These are phyloP conservation scores for Chaetothyriales sp. DNA, from an alignment of 2,329 filamentous ascomycete species.

Conservation along the genomic window DNA sequence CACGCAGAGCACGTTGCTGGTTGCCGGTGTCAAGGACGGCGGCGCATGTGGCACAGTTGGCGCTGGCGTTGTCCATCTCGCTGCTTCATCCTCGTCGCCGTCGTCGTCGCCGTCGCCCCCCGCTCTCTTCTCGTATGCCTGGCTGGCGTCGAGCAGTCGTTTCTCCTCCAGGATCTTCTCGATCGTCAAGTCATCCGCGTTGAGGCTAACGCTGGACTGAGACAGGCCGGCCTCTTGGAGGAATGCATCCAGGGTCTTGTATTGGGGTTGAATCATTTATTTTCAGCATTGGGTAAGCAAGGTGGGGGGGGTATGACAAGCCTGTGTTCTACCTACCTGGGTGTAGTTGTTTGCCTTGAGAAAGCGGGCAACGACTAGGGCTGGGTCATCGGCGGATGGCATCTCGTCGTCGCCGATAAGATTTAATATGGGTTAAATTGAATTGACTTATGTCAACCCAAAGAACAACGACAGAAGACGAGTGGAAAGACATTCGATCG, in stretches of 20 bases:
- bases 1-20: constrained; percentile 17
- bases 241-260: constrained; percentile 42
- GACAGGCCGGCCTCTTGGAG: constrained; percentile 41
- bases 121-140: constrained; percentile 41
- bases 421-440: background rate
- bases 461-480: no score
- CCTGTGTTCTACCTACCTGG: constrained; percentile 12
- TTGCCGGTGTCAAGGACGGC: background rate
- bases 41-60: background rate
- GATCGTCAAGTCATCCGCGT: constrained; percentile 36
- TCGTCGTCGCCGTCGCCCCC: constrained; percentile 25
- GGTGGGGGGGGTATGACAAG: background rate
- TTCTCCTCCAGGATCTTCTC: constrained; percentile 48
- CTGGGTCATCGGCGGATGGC: constrained; percentile 15
- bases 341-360: constrained; percentile 28
- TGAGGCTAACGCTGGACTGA: constrained; percentile 30
- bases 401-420: constrained; percentile 3
- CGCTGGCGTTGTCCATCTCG: constrained; percentile 9
- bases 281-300: background rate
- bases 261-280: background rate
- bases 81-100: constrained; percentile 1
- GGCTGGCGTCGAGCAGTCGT: constrained; percentile 39
- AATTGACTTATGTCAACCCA: no score
- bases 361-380: constrained; percentile 28
- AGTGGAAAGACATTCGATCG: no score